A percentile compares a stretch with the other conserved stretches of the same genome.
These are phyloP conservation scores for Macrocybe gigantea DNA, from an alignment of 768 basidiomycete genomes.

Conservation along the genomic window DNA sequence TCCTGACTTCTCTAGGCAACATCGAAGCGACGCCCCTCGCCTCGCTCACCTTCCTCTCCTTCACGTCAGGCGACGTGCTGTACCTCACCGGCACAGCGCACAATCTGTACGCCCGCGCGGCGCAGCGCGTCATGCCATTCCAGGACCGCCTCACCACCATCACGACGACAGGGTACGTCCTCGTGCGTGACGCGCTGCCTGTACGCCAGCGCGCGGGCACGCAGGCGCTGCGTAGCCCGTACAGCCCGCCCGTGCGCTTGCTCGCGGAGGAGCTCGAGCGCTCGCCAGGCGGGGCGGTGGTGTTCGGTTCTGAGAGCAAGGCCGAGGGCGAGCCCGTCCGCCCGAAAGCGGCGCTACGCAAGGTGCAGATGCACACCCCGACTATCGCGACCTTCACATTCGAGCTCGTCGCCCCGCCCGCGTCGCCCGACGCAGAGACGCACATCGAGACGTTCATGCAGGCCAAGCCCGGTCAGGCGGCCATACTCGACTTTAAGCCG, in stretches of 20 bases:
- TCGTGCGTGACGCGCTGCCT: constrained; percentile 50
- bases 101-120: constrained; percentile 41
- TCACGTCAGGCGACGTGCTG: constrained; percentile 47
- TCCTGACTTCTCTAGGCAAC: constrained; percentile 62
- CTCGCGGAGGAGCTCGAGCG: constrained; percentile 39
- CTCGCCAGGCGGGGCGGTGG: constrained; percentile 9
- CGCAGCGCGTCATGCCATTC: constrained; percentile 49
- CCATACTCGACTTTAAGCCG: constrained; percentile 46
- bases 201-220: constrained; percentile 32
- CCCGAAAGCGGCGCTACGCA: constrained; percentile 28
- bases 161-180: constrained; percentile 43
- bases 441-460: no score
- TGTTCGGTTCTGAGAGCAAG: constrained; percentile 20
- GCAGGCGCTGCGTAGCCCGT: constrained; percentile 32
- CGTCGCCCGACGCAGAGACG: constrained; percentile 25
- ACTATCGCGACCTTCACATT: constrained; percentile 54
- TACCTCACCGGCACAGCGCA: constrained; percentile 57
- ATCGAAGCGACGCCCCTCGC: constrained; percentile 52
- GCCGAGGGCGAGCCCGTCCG: no score
- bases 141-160: constrained; percentile 45
- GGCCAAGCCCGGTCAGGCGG: constrained; percentile 41
- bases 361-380: constrained; percentile 36
- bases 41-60: constrained; percentile 50
- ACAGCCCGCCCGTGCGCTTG: constrained; percentile 51
- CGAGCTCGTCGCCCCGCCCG: constrained; percentile 9